Percentiles rank a stretch among this genome's conserved stretches.
Conservation (phyloP, 805 yeast genomes). For the Candida maltosa region DNA sequence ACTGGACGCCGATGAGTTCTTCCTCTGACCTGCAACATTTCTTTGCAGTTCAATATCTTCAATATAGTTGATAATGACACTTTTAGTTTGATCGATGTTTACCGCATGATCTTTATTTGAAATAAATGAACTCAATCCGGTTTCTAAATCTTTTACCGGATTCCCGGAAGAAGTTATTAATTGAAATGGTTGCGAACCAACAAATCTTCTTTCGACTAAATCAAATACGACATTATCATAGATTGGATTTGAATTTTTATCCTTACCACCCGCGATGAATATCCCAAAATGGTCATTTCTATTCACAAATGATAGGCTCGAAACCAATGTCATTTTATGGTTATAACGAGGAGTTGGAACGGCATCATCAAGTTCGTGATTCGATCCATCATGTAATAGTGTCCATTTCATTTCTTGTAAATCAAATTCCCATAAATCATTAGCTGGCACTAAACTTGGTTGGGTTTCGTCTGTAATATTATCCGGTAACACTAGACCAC, state of each 20-base stretch:
- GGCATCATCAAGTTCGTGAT: conserved; percentile 14
- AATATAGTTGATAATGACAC: conserved; percentile 30
- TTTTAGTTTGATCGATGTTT: conserved; percentile 28
- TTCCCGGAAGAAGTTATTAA: conserved; percentile 13
- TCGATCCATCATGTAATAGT: conserved; percentile 38
- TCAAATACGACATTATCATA: conserved; percentile 42
- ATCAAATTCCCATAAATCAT: conserved; percentile 71
- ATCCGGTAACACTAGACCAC: conserved; percentile 48
- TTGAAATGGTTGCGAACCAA: conserved; percentile 16
- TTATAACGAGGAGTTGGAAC: conserved; percentile 45
- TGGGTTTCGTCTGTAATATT: conserved; percentile 7
- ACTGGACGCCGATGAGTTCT: not conserved
- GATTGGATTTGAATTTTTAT: conserved; percentile 26
- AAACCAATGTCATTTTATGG: conserved; percentile 47
- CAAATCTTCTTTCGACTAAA: conserved; percentile 35
- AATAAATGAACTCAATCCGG: conserved; percentile 12
- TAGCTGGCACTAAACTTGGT: conserved; percentile 40
- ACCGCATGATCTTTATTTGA: conserved; percentile 14
- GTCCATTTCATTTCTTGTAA: conserved; percentile 52
- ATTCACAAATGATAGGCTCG: conserved; percentile 33
- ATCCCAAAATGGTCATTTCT: conserved; percentile 45
- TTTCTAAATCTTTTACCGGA: conserved; percentile 9
- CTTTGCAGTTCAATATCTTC: conserved; percentile 16
- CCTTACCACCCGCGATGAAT: conserved; percentile 53
- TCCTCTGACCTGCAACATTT: not conserved